Base-by-base conservation (phyloP, 768 basidiomycete species). In the Suillus hirtellus region DNA sequence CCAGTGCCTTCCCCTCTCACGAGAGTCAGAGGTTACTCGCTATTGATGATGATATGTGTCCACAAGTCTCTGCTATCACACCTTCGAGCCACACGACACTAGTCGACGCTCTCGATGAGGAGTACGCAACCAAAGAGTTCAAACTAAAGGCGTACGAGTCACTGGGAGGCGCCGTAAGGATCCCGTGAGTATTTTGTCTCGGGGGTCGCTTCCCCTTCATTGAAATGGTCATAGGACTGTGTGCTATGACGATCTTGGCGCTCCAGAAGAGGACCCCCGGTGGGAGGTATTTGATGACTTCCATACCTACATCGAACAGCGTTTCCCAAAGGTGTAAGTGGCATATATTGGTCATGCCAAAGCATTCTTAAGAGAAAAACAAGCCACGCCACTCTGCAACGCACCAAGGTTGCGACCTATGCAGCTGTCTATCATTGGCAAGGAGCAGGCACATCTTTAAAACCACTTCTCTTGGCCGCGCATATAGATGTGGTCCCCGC, bases 391-490 rank as follows among this genome's bases (percentile, higher is more conserved):
- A 76, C 74, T 34, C 78, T 89, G 6, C 65, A 77, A 47, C 79
- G 86, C 53, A 83, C 83, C 11, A 82, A 81, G 64, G 80, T 89
- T 62, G 87, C 87, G 67, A 87, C 82, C 0, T 87, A 83, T 55
- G 87, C 84, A 0, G 76, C 89, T n/a, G 74, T 89, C 2, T 87
- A 84, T 68, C 79, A 81, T 24, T 89, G 86, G 86, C 74, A 81
- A 54, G 88, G 87, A 15, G 77, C 78, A 21, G 77, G 84, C 55
- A 60, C 75, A 12, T 69, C 72, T 12, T 72, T 84, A 54, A 87
- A 88, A 69, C 89, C 87, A 0, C 64, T 88, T 1, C 75, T 89
- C 12, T 73, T 85, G 31, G 72, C 80, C 15, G 83, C 80, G 15
- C 84, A 86, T 67, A 64, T 65, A 63, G 85, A 86, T 47, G 82